Evolutionary conservation across 1,284 basidiomycete genomes (phyloP).

Genomic region (Tilletia caries): DNA sequence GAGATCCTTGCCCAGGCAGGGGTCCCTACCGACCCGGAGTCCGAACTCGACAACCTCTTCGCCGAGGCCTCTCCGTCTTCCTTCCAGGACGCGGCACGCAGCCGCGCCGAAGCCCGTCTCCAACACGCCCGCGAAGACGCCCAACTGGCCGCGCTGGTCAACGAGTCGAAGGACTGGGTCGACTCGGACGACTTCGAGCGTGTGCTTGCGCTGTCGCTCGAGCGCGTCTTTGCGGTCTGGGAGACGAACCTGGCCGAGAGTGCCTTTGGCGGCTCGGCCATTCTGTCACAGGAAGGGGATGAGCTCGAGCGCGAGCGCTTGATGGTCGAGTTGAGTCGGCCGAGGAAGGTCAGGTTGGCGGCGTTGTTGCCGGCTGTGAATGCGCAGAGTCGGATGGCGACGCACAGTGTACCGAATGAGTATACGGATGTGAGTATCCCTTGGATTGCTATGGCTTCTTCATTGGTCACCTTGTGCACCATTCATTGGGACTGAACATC

Average conservation of each 20-base stretch:
- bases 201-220: constrained; percentile 68
- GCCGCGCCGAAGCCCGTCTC: background rate
- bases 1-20: constrained; percentile 47
- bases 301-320: constrained; percentile 41
- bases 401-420: constrained; percentile 73
- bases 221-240: constrained; percentile 64
- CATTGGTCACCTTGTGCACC: too few relatives aligned
- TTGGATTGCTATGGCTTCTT: background rate
- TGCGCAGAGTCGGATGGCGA: constrained; percentile 69
- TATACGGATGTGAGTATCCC: constrained; percentile 72
- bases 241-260: constrained; percentile 34
- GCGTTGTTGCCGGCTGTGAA: constrained; percentile 73
- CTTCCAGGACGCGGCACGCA: background rate
- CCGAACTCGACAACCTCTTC: background rate
- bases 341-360: constrained; percentile 62
- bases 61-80: background rate
- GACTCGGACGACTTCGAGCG: constrained; percentile 67
- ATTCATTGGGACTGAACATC: background rate
- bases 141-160: constrained; percentile 65
- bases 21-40: constrained; percentile 25
- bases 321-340: constrained; percentile 10
- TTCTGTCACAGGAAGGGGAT: constrained; percentile 32
- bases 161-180: constrained; percentile 67
- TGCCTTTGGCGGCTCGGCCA: constrained; percentile 13
- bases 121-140: constrained; percentile 54